Conservation (phyloP, 169 alveolate genomes). For the Toxoplasma gondii region DNA sequence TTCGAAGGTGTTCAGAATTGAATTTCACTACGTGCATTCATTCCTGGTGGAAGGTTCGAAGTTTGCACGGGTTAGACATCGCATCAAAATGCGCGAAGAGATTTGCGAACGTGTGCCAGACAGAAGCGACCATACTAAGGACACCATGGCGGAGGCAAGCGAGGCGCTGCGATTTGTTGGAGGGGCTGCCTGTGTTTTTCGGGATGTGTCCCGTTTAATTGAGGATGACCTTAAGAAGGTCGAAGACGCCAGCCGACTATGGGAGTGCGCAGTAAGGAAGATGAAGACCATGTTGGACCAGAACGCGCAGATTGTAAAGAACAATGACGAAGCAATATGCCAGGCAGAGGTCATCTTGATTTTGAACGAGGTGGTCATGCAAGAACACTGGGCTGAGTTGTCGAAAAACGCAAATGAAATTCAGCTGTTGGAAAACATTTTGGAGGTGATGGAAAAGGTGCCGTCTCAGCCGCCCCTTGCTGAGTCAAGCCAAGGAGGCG, state of each 20-base stretch:
- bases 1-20: too few relatives aligned
- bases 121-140: neutral
- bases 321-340: neutral
- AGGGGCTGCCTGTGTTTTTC: slow-evolving; percentile 11
- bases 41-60: too few relatives aligned
- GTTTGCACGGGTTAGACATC: too few relatives aligned
- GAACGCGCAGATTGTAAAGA: neutral
- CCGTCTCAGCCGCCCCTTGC: neutral
- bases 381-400: neutral
- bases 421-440: neutral
- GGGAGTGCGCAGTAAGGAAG: neutral
- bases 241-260: neutral
- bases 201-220: neutral
- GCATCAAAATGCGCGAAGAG: too few relatives aligned
- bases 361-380: neutral
- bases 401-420: neutral
- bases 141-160: neutral
- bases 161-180: slow-evolving; percentile 1
- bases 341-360: neutral
- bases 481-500: too few relatives aligned
- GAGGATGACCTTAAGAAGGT: neutral
- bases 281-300: neutral
- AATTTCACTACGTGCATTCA: too few relatives aligned
- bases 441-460: neutral
- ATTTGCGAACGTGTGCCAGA: too few relatives aligned